Base-by-base conservation (phyloP, 106 monocot genomes). In the Apostasia shenzhenica region DNA sequence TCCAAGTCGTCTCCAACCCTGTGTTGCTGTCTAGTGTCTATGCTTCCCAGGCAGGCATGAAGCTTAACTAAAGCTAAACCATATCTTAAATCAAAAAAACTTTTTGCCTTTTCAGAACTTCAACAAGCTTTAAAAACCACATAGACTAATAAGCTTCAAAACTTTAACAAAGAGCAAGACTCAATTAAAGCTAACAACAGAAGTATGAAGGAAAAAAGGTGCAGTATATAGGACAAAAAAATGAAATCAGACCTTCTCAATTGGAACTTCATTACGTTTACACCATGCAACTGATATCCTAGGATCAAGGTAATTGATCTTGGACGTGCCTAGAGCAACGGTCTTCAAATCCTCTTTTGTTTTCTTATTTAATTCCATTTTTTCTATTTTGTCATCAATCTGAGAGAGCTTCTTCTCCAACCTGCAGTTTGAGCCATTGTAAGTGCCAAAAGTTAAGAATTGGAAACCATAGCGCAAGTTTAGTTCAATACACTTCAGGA, bases 221-320 rank as follows among this genome's bases (percentile, higher is more conserved):
- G 26, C 26, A 26, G 50, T 50, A 50, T 50, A 8, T 5, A 40
- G 3, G 39, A 4, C 41, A 9, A 63, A 1, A 64, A 14, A 43
- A 57, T 41, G 56, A 26, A 7, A 64, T 5, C 50, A 41, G 5
- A 94, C 94, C 94, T 94, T 94, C 70, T 94, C 94, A 55, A 94
- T 94, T 43, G 94, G 90, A 40, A 94, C 94, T 90, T 94, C 94
- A 73, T 87, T 70, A 64, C 94, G 90, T 68, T 94, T 94, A 72
- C 94, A 94, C 94, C 94, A 94, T 10, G 90, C 84, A 74, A 90
- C 90, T 42, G 90, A 65, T 67, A 90, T 94, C 67, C 94, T 82
- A 49, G 94, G 94, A 83, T 94, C 94, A 63, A 90, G 87, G 55
- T 94, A 94, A 58, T 94, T 94, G 57, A 90, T 90, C 77, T 94